Evolutionary conservation across 768 basidiomycete genomes (phyloP), one percentile per base, ranked within the genome.

Genomic region (Suillus subalutaceus): DNA sequence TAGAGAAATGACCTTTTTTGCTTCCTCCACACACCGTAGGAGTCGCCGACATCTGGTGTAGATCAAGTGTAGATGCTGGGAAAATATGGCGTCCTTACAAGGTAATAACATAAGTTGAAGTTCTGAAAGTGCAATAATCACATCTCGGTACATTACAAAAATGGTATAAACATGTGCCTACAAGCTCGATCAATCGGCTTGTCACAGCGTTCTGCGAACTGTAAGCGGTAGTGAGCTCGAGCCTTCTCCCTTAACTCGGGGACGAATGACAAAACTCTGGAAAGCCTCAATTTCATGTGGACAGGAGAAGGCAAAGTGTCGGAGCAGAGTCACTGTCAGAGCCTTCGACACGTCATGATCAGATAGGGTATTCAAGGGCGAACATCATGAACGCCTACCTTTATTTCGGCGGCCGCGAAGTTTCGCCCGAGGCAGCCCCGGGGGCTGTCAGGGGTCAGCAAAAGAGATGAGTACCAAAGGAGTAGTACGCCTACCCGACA

Each of bases 181-280:
- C 18, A 6, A 56, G 32, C 32, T 56, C 13, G 20, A 56, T 32
- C 32, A 64, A 60, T 4, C 67, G 30, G 18, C 26, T 72, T 46
- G 62, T 58, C 40, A 78, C 20, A 56, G 12, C n/a, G 20, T 55
- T 62, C 68, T 77, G 59, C 67, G 82, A 62, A 88, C 80, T 40
- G 82, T 67, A 63, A 88, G 79, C 48, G 88, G 88, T 48, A 90
- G 81, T 15, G 86, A 87, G 67, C 87, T 89, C 12, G 79, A 73
- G 1, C 77, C 79, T 68, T 87, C 78, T 55, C 87, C 86, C 68
- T 77, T 78, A 64, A 90, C 72, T 41, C 87, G 82, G 43, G 88
- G 86, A 18, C 88, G 83, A 62, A 90, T 81, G 15, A 90, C 88
- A 66, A 89, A 89, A 62, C 87, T 87, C 69, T 88, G 86, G 73